Evolutionary conservation across 345 rosid species (phyloP).

Genomic region (Luvunga scandens): DNA sequence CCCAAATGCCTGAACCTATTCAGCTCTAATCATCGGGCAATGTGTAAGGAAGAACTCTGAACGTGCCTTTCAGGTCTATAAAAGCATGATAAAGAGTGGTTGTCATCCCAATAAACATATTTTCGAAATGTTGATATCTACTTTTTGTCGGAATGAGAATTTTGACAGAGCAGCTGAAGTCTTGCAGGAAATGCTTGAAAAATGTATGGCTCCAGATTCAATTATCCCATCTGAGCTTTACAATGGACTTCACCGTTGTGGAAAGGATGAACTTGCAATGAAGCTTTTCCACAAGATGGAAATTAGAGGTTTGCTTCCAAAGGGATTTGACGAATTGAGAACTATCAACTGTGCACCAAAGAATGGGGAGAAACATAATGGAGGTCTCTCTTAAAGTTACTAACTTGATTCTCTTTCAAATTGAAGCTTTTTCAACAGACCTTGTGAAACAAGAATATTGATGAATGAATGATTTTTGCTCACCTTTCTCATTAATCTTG

Average conservation of each 20-base stretch:
- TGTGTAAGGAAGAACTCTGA: constrained; percentile 65
- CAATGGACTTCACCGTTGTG: constrained; percentile 44
- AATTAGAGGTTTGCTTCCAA: constrained; percentile 34
- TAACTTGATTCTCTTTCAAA: background rate
- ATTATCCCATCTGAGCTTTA: constrained; percentile 37
- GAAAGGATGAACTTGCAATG: constrained; percentile 48
- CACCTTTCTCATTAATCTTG: too few relatives aligned
- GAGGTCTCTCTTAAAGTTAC: background rate
- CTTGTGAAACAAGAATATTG: too few relatives aligned
- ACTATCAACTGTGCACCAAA: constrained; percentile 6
- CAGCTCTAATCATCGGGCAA: constrained; percentile 78
- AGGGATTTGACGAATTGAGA: constrained; percentile 25
- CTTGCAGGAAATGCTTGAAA: constrained; percentile 52
- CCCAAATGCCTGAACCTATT: constrained; percentile 74
- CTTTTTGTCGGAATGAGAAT: constrained; percentile 58
- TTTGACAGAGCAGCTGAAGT: constrained; percentile 65
- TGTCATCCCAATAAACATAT: constrained; percentile 56
- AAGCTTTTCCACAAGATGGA: constrained; percentile 41
- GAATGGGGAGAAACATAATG: background rate
- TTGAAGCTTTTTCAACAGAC: background rate
- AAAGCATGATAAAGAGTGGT: constrained; percentile 69
- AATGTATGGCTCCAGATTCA: constrained; percentile 44
- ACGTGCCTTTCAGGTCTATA: constrained; percentile 65
- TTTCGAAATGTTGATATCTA: constrained; percentile 41
- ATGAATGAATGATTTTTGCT: too few relatives aligned